phyloP scores from a whole-genome alignment of 2,329 filamentous ascomycete species.

The Cryoendolithus antarcticus region DNA sequence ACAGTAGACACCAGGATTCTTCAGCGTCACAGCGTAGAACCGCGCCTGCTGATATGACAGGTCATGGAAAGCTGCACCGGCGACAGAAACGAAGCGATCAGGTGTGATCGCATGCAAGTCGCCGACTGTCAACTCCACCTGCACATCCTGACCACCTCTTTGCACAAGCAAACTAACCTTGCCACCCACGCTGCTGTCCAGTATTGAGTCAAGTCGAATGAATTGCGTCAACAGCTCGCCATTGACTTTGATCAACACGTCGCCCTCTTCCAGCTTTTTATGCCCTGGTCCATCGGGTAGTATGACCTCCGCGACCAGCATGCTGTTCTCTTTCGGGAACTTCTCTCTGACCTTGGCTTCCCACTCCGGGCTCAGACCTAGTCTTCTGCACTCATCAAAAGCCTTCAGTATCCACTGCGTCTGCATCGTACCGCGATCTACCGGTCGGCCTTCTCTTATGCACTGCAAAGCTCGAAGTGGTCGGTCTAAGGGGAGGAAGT shows the following conservation, averaged over 20 bases:
- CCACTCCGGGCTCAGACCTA: slow-evolving; percentile 75
- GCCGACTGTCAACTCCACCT: slow-evolving; percentile 73
- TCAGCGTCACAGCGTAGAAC: slow-evolving; percentile 80
- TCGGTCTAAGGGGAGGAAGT: slow-evolving; percentile 87
- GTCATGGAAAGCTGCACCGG: slow-evolving; percentile 88
- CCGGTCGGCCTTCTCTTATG: slow-evolving; percentile 60
- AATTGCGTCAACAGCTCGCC: slow-evolving; percentile 88
- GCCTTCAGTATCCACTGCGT: slow-evolving; percentile 95
- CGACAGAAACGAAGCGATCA: slow-evolving; percentile 87
- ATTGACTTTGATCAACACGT: slow-evolving; percentile 87
- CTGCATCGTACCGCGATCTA: slow-evolving; percentile 92
- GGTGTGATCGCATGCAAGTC: slow-evolving; percentile 92
- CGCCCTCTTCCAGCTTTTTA: slow-evolving; percentile 80
- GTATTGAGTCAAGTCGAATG: slow-evolving; percentile 75
- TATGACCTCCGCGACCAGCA: slow-evolving; percentile 93
- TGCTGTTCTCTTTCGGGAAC: slow-evolving; percentile 88
- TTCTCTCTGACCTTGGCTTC: slow-evolving; percentile 71
- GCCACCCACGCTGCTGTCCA: slow-evolving; percentile 75
- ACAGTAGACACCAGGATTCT: slow-evolving; percentile 68
- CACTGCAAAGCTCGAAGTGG: slow-evolving; percentile 78
- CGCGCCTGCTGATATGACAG: slow-evolving; percentile 97
- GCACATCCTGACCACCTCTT: slow-evolving; percentile 74
- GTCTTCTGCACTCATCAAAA: slow-evolving; percentile 87
- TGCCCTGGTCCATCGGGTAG: slow-evolving; percentile 82
- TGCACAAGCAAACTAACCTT: slow-evolving; percentile 74